Evolutionary conservation across 2,329 filamentous ascomycete genomes (phyloP), one percentile per base, ranked within the genome.

Genomic region (Ascochyta pisi): DNA sequence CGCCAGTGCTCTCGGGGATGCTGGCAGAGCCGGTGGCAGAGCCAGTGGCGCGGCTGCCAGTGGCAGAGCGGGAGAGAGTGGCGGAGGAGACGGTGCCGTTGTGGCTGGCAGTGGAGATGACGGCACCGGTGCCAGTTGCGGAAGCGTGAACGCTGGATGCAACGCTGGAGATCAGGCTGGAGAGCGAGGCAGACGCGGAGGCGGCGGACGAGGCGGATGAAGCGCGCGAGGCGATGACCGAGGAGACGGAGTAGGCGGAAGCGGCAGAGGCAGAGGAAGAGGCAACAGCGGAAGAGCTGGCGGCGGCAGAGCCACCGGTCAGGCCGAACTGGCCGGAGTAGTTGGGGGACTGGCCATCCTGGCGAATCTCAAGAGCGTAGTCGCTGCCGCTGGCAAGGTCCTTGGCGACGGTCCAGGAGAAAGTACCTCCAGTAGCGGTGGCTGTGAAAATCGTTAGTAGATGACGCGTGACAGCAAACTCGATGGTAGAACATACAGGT

Each of bases 351-450:
- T 76, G 60, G 37, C 68, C 74, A 55, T 77, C 81, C 68, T 86
- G 84, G 13, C 65, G 69, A 73, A 88, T 86, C 70, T 86, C 74
- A 54, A 88, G 80, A 50, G 86, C 84, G 67, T 87, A 88, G 75
- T 85, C 77, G 34, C 70, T 57, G 52, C 74, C 80, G 59, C 78
- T 71, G 40, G 71, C 64, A 26, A 86, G 75, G 35, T 65, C 70
- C 23, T 65, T 69, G 35, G 74, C 69, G 5, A 82, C 81, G 15
- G 77, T 83, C 83, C 83, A 87, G 52, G 74, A 76, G 77, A 76
- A 84, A 23, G 68, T 73, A 53, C 81, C 81, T 45, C 77, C 78
- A 44, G 72, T 77, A 23, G 78, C 81, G 50, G 75, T 57, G 35
- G 70, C 79, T 78, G 47, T 41, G 3, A n/a, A 9, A 15, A 16